Conservation (phyloP, 2,329 filamentous ascomycete genomes). For the Cladosporium austrohemisphaericum region DNA sequence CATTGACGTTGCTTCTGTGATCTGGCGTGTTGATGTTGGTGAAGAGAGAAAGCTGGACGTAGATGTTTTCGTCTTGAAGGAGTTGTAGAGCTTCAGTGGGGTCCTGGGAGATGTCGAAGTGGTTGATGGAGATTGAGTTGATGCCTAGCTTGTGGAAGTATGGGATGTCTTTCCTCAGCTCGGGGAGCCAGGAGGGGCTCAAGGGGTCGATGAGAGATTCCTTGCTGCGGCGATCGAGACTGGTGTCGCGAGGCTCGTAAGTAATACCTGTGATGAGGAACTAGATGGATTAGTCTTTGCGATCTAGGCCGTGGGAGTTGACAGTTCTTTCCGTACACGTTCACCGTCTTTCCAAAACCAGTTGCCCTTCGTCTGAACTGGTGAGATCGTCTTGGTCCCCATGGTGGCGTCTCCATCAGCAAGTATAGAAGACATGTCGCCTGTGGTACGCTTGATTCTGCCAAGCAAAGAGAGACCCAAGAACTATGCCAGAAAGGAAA, state of each 20-base stretch:
- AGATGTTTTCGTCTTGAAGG: conserved; percentile 21
- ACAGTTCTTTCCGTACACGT: not conserved
- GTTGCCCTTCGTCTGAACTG: conserved; percentile 17
- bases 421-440: too few relatives aligned
- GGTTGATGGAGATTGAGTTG: conserved; percentile 20
- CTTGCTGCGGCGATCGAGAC: not conserved
- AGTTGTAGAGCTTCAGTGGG: conserved; percentile 19
- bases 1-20: too few relatives aligned
- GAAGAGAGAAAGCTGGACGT: conserved; percentile 21
- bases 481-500: too few relatives aligned
- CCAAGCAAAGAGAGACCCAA: too few relatives aligned
- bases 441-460: too few relatives aligned
- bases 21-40: conserved; percentile 12
- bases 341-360: conserved; percentile 15
- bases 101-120: conserved; percentile 15
- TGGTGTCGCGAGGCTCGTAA: conserved; percentile 17
- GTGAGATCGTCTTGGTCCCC: not conserved
- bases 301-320: not conserved
- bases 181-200: conserved; percentile 16
- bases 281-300: not conserved
- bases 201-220: conserved; percentile 17
- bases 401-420: too few relatives aligned
- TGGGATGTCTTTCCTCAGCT: conserved; percentile 20
- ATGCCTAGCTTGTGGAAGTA: conserved; percentile 20
- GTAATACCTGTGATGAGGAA: conserved; percentile 26